phyloP scores from a whole-genome alignment of 1,284 basidiomycete species.

The Cutaneotrichosporon dermatis region DNA sequence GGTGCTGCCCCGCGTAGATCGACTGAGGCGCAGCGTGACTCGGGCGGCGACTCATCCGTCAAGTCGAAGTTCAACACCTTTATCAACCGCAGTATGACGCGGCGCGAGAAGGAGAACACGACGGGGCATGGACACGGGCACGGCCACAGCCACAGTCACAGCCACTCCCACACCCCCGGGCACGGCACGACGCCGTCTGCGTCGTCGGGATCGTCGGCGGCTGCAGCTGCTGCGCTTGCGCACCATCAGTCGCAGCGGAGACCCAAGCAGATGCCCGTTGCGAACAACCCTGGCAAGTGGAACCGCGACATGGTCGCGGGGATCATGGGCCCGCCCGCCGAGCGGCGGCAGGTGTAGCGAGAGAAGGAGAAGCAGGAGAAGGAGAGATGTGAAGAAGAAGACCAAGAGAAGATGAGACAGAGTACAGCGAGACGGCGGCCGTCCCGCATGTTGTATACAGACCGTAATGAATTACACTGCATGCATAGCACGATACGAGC shows the following conservation, averaged over 20 bases:
- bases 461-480: too few species aligned
- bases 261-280: background rate
- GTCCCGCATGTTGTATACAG: too few species aligned
- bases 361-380: background rate
- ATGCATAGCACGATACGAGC: too few species aligned
- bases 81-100: background rate
- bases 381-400: too few species aligned
- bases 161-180: too few species aligned
- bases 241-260: background rate
- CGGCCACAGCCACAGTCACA: too few species aligned
- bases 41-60: background rate
- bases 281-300: slow-evolving; percentile 42
- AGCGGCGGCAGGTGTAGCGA: background rate
- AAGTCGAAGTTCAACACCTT: slow-evolving; percentile 5
- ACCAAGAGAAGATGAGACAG: too few species aligned
- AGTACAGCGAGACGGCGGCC: too few species aligned
- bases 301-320: slow-evolving; percentile 41
- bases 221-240: background rate
- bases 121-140: background rate
- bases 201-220: background rate
- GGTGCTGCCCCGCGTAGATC: background rate
- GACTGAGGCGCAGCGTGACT: background rate
- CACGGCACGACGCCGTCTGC: too few species aligned
- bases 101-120: background rate
- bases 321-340: slow-evolving; percentile 41